Evolutionary conservation across 495 filamentous ascomycete species (phyloP), one percentile per base, ranked within the genome.

Genomic region (Terfezia boudieri): DNA sequence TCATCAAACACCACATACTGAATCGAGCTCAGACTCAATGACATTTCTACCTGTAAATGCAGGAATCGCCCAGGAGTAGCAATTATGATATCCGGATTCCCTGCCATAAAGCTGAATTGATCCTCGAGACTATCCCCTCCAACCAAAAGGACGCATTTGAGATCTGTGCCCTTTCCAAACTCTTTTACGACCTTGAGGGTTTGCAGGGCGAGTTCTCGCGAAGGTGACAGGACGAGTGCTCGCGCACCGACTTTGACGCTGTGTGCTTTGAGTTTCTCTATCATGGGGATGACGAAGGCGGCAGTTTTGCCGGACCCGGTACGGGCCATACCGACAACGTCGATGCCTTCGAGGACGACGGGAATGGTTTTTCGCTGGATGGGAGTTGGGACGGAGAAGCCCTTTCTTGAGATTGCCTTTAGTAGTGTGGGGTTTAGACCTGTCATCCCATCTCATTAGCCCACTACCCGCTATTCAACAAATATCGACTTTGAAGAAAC

Each of bases 311-410:
- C 90, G 38, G 86, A 93, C 66, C 90, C 90, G 17, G 90, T 98
- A 51, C 90, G 74, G 4, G 90, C 90, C 92, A 96, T 99, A 55
- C 86, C 90, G 8, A 96, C 87, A 5, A 99, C 86, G 73, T 98
- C 89, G 60, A 82, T 78, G 53, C 82, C 76, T 49, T 94, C 85
- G 63, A 94, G 72, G 46, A 95, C 74, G 54, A 96, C 72, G 5
- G 90, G 90, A 49, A 99, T 90, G 9, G 90, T 84, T 71, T 95
- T 95, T 37, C 90, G 76, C 71, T 99, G 90, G 66, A 99, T 96
- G 0, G 90, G 90, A 5, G 90, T 99, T 0, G 90, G 90, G 2
- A 96, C 84, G 1, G 81, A 84, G 68, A 93, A 99, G 32, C 90
- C 90, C 68, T 95, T 96, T 57, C 82, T 76, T 14, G 82, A 76